Evolutionary conservation across 495 filamentous ascomycete genomes (phyloP), one percentile per base, ranked within the genome.

Genomic region (Annulohypoxylon nitens): DNA sequence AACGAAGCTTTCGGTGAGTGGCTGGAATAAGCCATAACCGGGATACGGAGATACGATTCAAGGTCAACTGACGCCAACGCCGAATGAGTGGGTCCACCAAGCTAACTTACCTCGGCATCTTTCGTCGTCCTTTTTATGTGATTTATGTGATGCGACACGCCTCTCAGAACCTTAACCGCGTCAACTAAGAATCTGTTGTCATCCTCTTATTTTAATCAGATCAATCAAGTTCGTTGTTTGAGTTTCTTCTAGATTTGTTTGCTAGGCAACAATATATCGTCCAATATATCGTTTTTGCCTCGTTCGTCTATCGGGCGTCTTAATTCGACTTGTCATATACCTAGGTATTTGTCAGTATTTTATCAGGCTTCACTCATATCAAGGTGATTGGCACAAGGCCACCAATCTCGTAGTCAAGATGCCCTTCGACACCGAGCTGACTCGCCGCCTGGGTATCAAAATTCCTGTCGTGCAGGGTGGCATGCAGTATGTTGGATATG

Each of bases 391-490:
- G 64, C 72, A 55, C 9, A 61, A 75, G 72, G 67, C 72, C 12
- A 47, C 72, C 67, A 71, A 65, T 71, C 60, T 9, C 20, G 14
- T 12, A 51, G 41, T 55, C 69, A 84, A 63, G 20, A 98, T 98
- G 95, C 93, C 93, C 71, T 97, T 98, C 89, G 90, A 92, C 80
- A 98, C 95, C 50, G 92, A 91, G 67, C 86, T 98, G 60, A 98
- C 95, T 53, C 87, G 93, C 78, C 91, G 91, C 69, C 89, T 98
- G 77, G 95, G 95, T 74, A 98, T 98, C 78, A 86, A 88, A 76
- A 94, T 98, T 73, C 96, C 96, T 66, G 86, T 99, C n/a, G 93
- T 99, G 51, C 96, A 99, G 86, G 96, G 96, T 79, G 96, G 96
- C 64, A 98, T 97, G 94, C 94, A 82, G 79, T 76, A 81, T 75